These are phyloP conservation scores for Colletotrichum costaricense DNA, from an alignment of 2,329 filamentous ascomycete genomes.

Conservation along the genomic window DNA sequence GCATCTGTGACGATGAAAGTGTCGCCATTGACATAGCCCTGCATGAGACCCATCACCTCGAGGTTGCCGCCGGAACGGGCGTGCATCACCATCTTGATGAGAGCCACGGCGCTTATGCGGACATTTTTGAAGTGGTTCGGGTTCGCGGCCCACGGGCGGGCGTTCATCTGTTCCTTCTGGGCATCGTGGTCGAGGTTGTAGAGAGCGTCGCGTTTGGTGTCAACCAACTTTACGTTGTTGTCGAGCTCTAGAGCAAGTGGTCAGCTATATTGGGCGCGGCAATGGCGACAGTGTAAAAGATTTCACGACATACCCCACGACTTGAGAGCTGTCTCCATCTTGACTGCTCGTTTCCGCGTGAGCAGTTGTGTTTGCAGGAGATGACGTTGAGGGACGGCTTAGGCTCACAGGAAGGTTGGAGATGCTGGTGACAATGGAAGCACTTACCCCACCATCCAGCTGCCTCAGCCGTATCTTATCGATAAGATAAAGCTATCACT, in stretches of 20 bases:
- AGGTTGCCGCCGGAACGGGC: conserved; percentile 92
- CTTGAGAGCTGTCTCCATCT: conserved; percentile 43
- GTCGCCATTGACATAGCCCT: conserved; percentile 88
- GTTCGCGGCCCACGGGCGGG: conserved; percentile 81
- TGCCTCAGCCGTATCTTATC: conserved; percentile 20
- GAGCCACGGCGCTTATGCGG: conserved; percentile 90
- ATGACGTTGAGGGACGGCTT: neutral
- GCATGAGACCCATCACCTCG: conserved; percentile 98
- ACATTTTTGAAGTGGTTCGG: conserved; percentile 92
- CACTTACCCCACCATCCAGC: conserved; percentile 32
- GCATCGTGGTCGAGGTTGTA: conserved; percentile 81
- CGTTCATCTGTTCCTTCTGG: conserved; percentile 73
- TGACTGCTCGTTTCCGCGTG: conserved; percentile 23
- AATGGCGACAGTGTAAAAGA: neutral
- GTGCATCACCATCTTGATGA: conserved; percentile 99
- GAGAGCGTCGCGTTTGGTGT: conserved; percentile 88
- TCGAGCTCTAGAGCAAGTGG: conserved; percentile 76
- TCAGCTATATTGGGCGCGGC: neutral
- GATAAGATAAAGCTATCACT: conserved; percentile 30
- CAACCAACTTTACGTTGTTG: conserved; percentile 85
- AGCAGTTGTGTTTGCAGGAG: conserved; percentile 18
- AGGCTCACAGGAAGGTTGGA: neutral
- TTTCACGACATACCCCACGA: conserved; percentile 40
- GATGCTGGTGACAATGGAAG: neutral
- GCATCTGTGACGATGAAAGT: conserved; percentile 94